Evolutionary conservation across 2,329 filamentous ascomycete genomes (phyloP).

Genomic region (Aspergillus felis): DNA sequence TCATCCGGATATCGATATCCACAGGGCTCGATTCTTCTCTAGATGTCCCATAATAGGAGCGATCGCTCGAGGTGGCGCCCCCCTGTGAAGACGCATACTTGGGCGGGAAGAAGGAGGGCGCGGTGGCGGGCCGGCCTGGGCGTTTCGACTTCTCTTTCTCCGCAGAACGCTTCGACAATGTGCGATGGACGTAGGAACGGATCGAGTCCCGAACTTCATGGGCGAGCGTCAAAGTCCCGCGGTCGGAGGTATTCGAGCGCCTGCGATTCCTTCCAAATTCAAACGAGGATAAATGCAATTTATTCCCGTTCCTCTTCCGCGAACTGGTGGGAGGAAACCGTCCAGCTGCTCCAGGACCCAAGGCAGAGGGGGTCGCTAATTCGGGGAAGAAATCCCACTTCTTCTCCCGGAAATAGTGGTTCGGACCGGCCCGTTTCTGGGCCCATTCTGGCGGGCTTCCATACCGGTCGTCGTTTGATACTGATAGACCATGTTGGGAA

Average conservation of each 20-base stretch:
- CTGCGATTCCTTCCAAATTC: slow-evolving; percentile 16
- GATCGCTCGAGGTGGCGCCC: slow-evolving; percentile 12
- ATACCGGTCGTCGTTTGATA: slow-evolving; percentile 23
- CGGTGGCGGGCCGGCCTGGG: slow-evolving; percentile 10
- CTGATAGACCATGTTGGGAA: slow-evolving; percentile 15
- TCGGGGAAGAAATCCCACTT: slow-evolving; percentile 42
- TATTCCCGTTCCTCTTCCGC: slow-evolving; percentile 20
- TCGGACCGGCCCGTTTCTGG: slow-evolving; percentile 20
- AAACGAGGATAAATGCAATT: slow-evolving; percentile 18
- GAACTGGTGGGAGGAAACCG: slow-evolving; percentile 8
- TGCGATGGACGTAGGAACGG: slow-evolving; percentile 32
- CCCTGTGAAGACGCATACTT: slow-evolving; percentile 5
- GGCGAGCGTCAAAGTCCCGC: slow-evolving; percentile 16
- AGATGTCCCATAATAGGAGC: slow-evolving; percentile 8
- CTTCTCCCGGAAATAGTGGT: slow-evolving; percentile 39
- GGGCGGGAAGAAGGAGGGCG: slow-evolving; percentile 7
- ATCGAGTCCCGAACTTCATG: slow-evolving; percentile 32
- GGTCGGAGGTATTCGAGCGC: slow-evolving; percentile 25
- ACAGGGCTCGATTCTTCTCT: slow-evolving; percentile 4
- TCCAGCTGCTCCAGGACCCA: slow-evolving; percentile 8
- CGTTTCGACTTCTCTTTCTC: slow-evolving; percentile 15
- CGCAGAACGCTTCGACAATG: slow-evolving; percentile 22
- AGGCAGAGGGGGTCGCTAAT: slow-evolving; percentile 28
- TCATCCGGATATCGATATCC: slow-evolving; percentile 3
- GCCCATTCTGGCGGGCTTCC: slow-evolving; percentile 19